A percentile compares a stretch with the other conserved stretches of the same genome.
Evolutionary conservation across 345 rosid genomes (phyloP).

Genomic region (Murraya paniculata): DNA sequence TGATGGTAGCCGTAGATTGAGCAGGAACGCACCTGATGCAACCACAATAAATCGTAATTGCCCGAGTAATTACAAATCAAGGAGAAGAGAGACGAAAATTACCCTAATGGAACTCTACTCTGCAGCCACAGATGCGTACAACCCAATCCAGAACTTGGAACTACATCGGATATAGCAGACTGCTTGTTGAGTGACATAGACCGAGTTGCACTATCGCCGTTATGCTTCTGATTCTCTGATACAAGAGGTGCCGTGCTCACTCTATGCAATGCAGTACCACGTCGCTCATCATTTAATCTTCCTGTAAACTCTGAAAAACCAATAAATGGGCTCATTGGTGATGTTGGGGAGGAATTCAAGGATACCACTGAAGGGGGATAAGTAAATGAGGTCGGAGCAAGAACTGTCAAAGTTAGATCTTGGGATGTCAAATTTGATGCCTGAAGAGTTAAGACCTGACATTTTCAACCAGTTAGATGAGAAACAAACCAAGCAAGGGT

Average conservation of each 20-base stretch:
- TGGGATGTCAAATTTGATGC: slow-evolving; percentile 92
- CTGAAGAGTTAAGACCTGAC: slow-evolving; percentile 87
- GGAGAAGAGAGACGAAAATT: slow-evolving; percentile 21
- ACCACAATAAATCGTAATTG: slow-evolving; percentile 21
- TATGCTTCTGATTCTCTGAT: slow-evolving; percentile 33
- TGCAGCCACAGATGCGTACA: slow-evolving; percentile 96
- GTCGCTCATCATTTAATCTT: slow-evolving; percentile 42
- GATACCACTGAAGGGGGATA: slow-evolving; percentile 87
- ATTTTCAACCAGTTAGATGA: slow-evolving; percentile 29
- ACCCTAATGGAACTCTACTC: slow-evolving; percentile 99
- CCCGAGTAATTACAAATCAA: slow-evolving; percentile 9
- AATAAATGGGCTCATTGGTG: slow-evolving; percentile 62
- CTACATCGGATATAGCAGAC: slow-evolving; percentile 51
- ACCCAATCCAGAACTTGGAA: slow-evolving; percentile 64
- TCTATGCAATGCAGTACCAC: slow-evolving; percentile 29
- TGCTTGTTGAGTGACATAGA: slow-evolving; percentile 38
- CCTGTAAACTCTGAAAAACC: slow-evolving; percentile 59
- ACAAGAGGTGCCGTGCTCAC: slow-evolving; percentile 26
- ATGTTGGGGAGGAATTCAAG: slow-evolving; percentile 64
- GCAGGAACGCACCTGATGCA: slow-evolving; percentile 83
- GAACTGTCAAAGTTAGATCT: slow-evolving; percentile 89
- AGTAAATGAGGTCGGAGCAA: slow-evolving; percentile 86
- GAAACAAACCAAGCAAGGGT: neutral
- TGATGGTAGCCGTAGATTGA: slow-evolving; percentile 80
- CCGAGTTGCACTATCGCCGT: slow-evolving; percentile 31